Percentiles rank a stretch among this genome's conserved stretches.
phyloP scores from a whole-genome alignment of 805 yeast genomes.

The Schwanniomyces vanrijiae region DNA sequence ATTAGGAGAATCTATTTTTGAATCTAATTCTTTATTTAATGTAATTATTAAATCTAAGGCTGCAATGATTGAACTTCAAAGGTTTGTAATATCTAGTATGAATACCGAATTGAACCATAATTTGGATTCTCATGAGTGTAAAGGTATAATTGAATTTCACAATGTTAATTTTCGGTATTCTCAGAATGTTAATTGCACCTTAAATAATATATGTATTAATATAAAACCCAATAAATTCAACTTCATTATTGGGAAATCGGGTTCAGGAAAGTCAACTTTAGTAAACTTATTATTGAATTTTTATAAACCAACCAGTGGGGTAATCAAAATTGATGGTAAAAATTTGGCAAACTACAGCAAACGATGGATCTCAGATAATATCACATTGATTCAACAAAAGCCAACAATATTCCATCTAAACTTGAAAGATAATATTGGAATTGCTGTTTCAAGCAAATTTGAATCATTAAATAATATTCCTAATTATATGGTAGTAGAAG shows the following conservation, averaged over 20 bases:
- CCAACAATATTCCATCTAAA: constrained; percentile 66
- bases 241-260: constrained; percentile 83
- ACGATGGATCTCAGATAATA: constrained; percentile 57
- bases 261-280: constrained; percentile 90
- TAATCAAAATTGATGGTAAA: constrained; percentile 55
- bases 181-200: constrained; percentile 47
- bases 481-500: constrained; percentile 31
- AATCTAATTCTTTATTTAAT: constrained; percentile 56
- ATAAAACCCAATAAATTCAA: constrained; percentile 49
- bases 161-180: constrained; percentile 67
- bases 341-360: constrained; percentile 43
- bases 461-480: constrained; percentile 16
- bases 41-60: constrained; percentile 70
- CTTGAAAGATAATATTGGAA: constrained; percentile 58
- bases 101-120: neutral
- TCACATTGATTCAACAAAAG: constrained; percentile 74
- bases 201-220: constrained; percentile 39
- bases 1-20: constrained; percentile 61
- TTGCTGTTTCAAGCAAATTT: constrained; percentile 41
- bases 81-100: constrained; percentile 27
- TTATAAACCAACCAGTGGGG: constrained; percentile 55
- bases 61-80: constrained; percentile 54
- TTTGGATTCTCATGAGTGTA: neutral
- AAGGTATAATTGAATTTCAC: constrained; percentile 54
- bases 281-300: constrained; percentile 61